Percentiles rank a stretch among this genome's conserved stretches.
phyloP scores from a whole-genome alignment of 73 alveolate species.

The Paraurostyla sp. region DNA sequence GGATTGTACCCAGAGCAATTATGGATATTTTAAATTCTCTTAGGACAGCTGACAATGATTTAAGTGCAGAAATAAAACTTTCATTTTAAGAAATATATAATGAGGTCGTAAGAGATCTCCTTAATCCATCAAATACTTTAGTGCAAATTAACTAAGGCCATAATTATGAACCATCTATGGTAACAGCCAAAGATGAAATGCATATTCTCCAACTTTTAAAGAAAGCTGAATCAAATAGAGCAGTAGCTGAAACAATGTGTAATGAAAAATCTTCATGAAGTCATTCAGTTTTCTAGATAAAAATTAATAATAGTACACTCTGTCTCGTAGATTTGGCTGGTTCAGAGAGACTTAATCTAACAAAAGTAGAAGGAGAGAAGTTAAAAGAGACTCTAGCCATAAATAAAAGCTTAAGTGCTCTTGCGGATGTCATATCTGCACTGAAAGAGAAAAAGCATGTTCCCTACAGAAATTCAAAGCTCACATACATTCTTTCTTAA shows the following conservation, averaged over 20 bases:
- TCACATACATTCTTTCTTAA: conserved; percentile 77
- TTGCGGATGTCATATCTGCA: conserved; percentile 89
- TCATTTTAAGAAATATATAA: conserved; percentile 73
- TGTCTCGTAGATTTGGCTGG: conserved; percentile 92
- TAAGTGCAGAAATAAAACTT: conserved; percentile 60
- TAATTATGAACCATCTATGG: conserved; percentile 33
- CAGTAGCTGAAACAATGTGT: conserved; percentile 81
- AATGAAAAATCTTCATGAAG: conserved; percentile 87
- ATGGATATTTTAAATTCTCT: conserved; percentile 51
- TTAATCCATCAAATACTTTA: conserved; percentile 22
- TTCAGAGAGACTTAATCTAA: conserved; percentile 84
- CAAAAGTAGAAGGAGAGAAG: conserved; percentile 84
- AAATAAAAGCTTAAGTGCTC: conserved; percentile 85
- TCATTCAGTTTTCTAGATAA: conserved; percentile 84
- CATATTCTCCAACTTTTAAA: conserved; percentile 39
- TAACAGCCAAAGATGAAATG: conserved; percentile 17
- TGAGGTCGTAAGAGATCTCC: conserved; percentile 71
- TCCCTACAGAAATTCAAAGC: conserved; percentile 89
- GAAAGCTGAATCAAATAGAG: conserved; percentile 70
- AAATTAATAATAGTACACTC: conserved; percentile 80
- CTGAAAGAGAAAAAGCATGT: conserved; percentile 82
- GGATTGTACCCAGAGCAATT: conserved; percentile 82
- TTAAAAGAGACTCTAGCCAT: conserved; percentile 86
- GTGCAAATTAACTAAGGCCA: background rate
- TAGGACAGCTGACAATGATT: conserved; percentile 5